phyloP scores from a whole-genome alignment of 495 filamentous ascomycete species.

The Bathelium albidoporum region DNA sequence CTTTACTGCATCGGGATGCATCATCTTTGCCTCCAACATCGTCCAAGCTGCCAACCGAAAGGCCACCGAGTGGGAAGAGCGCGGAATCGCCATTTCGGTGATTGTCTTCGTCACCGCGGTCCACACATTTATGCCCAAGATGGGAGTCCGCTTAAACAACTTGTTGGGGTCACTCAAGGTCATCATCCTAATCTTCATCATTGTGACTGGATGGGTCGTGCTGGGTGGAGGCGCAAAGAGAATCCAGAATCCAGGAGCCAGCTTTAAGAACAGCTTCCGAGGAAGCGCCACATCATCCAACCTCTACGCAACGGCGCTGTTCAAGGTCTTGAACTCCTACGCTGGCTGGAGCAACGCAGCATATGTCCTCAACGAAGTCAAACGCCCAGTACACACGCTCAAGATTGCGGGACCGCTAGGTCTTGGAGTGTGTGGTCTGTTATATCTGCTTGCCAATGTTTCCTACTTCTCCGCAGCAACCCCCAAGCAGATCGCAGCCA shows the following conservation, averaged over 20 bases:
- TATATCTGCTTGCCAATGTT: slow-evolving; percentile 54
- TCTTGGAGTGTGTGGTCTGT: slow-evolving; percentile 38
- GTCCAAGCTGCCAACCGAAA: slow-evolving; percentile 37
- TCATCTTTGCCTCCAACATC: slow-evolving; percentile 42
- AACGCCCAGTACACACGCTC: slow-evolving; percentile 49
- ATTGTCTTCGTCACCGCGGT: slow-evolving; percentile 10
- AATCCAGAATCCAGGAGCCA: slow-evolving; percentile 44
- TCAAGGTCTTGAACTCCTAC: slow-evolving; percentile 56
- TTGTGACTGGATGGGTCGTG: slow-evolving; percentile 50
- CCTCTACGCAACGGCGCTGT: slow-evolving; percentile 47
- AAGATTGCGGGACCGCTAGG: slow-evolving; percentile 42
- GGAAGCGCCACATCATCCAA: slow-evolving; percentile 35
- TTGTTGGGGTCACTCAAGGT: slow-evolving; percentile 47
- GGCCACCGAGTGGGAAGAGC: slow-evolving; percentile 47
- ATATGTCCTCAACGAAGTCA: slow-evolving; percentile 58
- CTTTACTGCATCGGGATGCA: slow-evolving; percentile 29
- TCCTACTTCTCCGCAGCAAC: slow-evolving; percentile 50
- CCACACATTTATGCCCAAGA: neutral
- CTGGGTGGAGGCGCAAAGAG: slow-evolving; percentile 46
- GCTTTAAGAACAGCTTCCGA: slow-evolving; percentile 49
- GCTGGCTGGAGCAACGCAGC: slow-evolving; percentile 53
- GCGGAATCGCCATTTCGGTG: slow-evolving; percentile 51
- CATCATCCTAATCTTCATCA: slow-evolving; percentile 47
- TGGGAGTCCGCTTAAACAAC: slow-evolving; percentile 40
- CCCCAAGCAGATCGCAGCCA: slow-evolving; percentile 40